Conservation (phyloP, 176 grass and related monocot species). For the Coix lacrymajobi region DNA sequence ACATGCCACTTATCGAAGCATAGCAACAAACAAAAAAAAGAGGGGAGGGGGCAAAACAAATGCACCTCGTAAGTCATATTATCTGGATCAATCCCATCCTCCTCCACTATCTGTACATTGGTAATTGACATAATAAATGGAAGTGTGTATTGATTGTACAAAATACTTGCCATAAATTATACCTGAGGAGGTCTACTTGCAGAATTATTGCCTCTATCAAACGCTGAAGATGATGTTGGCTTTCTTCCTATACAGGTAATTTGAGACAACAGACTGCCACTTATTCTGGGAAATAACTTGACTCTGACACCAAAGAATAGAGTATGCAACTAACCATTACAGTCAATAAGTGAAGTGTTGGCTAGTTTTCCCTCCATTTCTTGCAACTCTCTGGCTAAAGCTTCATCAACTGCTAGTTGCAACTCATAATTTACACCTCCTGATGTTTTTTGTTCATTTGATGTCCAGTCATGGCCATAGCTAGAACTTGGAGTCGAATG, state of each 20-base stretch:
- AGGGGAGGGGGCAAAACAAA: background rate
- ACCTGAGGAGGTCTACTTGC: constrained; percentile 46
- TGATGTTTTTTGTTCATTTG: constrained; percentile 11
- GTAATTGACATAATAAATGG: constrained; percentile 12
- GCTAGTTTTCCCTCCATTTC: constrained; percentile 53
- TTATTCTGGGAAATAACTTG: constrained; percentile 10
- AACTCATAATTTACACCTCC: constrained; percentile 28
- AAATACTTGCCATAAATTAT: background rate
- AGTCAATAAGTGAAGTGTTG: constrained; percentile 31
- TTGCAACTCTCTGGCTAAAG: constrained; percentile 79
- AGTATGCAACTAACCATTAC: constrained; percentile 18
- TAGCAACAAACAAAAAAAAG: background rate
- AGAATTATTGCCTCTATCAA: constrained; percentile 12
- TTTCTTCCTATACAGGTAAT: constrained; percentile 48
- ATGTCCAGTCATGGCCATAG: constrained; percentile 1
- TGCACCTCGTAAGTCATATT: constrained; percentile 91
- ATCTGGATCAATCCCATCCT: constrained; percentile 71
- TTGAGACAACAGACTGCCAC: constrained; percentile 7
- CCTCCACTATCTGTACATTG: constrained; percentile 41
- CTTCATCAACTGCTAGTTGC: constrained; percentile 70
- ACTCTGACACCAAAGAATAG: background rate
- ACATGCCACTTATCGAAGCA: background rate
- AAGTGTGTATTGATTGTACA: constrained; percentile 4
- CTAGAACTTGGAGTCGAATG: constrained; percentile 38
- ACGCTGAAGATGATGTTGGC: constrained; percentile 16